Evolutionary conservation across 371 early-diverging fungal genomes (phyloP).

Genomic region (Actinomortierella wolfii): DNA sequence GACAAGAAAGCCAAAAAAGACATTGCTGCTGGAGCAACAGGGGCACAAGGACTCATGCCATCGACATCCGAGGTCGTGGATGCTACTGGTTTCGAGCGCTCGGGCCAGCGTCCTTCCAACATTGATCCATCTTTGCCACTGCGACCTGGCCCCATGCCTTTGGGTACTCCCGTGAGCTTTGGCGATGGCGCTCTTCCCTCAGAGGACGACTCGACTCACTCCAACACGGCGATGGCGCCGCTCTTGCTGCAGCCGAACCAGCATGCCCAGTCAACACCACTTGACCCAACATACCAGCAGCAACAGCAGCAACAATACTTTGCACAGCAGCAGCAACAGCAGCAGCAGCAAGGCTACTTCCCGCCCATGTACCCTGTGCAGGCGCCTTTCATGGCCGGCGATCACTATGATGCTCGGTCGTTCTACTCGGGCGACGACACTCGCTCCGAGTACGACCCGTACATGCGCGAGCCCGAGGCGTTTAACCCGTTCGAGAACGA

Average conservation of each 20-base stretch:
- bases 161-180: constrained; percentile 40
- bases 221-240: constrained; percentile 34
- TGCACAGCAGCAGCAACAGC: constrained; percentile 13
- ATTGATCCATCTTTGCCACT: constrained; percentile 2
- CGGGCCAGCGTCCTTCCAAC: constrained; percentile 14
- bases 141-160: constrained; percentile 7
- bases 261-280: constrained; percentile 23
- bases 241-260: constrained; percentile 34
- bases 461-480: constrained; percentile 23
- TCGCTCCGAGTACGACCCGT: constrained; percentile 42
- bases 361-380: constrained; percentile 28
- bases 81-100: constrained; percentile 24
- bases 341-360: constrained; percentile 20
- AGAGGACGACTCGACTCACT: constrained; percentile 45
- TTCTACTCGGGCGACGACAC: constrained; percentile 72
- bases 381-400: constrained; percentile 35
- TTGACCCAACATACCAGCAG: constrained; percentile 10
- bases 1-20: constrained; percentile 41
- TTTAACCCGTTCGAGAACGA: constrained; percentile 39
- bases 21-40: neutral
- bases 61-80: constrained; percentile 21
- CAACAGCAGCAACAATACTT: neutral
- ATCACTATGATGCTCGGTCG: constrained; percentile 65
- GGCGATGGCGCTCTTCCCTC: constrained; percentile 37
- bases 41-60: constrained; percentile 6